Evolutionary conservation across 495 filamentous ascomycete genomes (phyloP).

Genomic region (Aspergillus cristatus): DNA sequence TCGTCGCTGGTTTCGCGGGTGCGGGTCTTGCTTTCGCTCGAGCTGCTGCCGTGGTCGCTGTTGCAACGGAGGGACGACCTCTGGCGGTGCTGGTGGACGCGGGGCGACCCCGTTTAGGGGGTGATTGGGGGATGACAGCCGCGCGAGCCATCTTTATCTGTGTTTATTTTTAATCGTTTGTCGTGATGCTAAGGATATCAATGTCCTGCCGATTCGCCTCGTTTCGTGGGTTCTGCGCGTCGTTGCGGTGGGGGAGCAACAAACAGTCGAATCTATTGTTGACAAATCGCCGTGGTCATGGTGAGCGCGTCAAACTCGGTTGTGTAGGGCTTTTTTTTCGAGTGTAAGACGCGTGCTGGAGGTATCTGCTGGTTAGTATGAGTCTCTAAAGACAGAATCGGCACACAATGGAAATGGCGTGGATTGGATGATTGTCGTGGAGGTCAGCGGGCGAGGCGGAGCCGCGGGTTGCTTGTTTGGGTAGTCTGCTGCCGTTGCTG

Average conservation of each 20-base stretch:
- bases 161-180: background rate
- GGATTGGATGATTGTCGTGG: no score
- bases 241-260: background rate
- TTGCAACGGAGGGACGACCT: constrained; percentile 6
- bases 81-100: no score
- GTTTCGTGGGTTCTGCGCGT: background rate
- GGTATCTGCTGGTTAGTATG: no score
- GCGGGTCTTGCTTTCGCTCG: constrained; percentile 9
- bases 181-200: no score
- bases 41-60: constrained; percentile 13
- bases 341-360: no score
- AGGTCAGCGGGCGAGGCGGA: background rate
- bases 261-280: background rate
- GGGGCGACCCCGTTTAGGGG: constrained; percentile 26
- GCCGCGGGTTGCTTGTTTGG: constrained; percentile 6
- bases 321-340: no score
- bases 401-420: no score
- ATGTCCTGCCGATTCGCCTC: no score
- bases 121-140: constrained; percentile 29
- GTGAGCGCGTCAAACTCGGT: background rate
- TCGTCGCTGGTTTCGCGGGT: constrained; percentile 10
- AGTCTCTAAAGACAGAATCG: no score
- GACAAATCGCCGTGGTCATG: constrained; percentile 6
- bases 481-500: constrained; percentile 7
- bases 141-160: constrained; percentile 29